Evolutionary conservation across 2,329 filamentous ascomycete genomes (phyloP).

Genomic region (Akanthomyces uredinophilus): DNA sequence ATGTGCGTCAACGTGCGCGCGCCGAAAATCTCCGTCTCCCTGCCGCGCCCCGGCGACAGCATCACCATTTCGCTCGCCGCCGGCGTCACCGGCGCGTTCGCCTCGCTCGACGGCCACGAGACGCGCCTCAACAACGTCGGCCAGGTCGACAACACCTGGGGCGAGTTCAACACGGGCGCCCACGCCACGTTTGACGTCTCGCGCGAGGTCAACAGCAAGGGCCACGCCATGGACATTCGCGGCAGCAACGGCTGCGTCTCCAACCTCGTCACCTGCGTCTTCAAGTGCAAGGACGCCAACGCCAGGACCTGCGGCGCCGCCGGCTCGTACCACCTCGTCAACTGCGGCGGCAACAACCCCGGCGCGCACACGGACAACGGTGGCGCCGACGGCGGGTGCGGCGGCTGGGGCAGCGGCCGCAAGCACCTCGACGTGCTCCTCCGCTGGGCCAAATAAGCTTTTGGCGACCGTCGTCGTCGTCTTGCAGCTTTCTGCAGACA

Average conservation of each 20-base stretch:
- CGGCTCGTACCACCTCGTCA: constrained; percentile 32
- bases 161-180: constrained; percentile 34
- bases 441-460: not conserved
- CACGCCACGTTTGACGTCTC: constrained; percentile 37
- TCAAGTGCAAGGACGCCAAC: constrained; percentile 30
- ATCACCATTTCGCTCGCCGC: constrained; percentile 33
- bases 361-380: constrained; percentile 1
- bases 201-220: constrained; percentile 37
- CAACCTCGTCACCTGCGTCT: constrained; percentile 37
- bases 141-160: constrained; percentile 39
- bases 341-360: constrained; percentile 24
- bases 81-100: constrained; percentile 33
- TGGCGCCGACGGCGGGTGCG: not conserved
- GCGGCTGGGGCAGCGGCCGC: not conserved
- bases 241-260: constrained; percentile 32
- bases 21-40: constrained; percentile 31
- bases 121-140: constrained; percentile 29
- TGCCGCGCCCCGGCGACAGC: constrained; percentile 27
- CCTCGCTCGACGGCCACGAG: constrained; percentile 27
- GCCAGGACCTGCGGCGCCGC: constrained; percentile 26
- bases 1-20: constrained; percentile 25
- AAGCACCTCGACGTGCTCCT: not conserved
- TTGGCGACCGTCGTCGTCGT: not conserved
- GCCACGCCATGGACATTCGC: constrained; percentile 29
- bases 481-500: too few species aligned